Evolutionary conservation across 306 rosid genomes (phyloP).

Genomic region (Sphenostylis stenocarpa): DNA sequence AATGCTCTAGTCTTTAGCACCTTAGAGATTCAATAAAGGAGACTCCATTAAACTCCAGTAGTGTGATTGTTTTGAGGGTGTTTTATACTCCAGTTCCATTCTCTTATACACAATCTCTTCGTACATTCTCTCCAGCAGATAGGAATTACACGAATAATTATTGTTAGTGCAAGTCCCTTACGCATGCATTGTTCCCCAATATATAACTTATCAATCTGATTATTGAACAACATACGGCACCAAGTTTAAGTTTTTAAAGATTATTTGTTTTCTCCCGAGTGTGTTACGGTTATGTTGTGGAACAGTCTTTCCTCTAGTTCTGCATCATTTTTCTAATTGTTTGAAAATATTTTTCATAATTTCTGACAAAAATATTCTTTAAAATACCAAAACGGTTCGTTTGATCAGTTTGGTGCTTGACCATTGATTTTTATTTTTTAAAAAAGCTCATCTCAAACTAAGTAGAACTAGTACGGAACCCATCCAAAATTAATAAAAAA

Average conservation of each 20-base stretch:
- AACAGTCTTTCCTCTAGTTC: background rate
- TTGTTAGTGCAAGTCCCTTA: background rate
- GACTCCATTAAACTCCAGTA: background rate
- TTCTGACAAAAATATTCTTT: background rate
- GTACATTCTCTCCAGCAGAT: background rate
- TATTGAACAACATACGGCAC: background rate
- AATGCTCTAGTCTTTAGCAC: conserved; percentile 16
- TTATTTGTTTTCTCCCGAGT: background rate
- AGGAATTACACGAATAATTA: background rate
- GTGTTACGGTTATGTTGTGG: background rate
- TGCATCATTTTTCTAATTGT: background rate
- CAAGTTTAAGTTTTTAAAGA: background rate
- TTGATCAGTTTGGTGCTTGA: background rate
- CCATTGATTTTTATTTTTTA: too few relatives aligned
- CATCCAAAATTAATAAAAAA: too few relatives aligned
- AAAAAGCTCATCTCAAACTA: too few relatives aligned
- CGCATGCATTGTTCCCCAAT: conserved; percentile 14
- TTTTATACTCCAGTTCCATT: background rate
- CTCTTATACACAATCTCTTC: background rate
- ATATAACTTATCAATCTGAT: conserved; percentile 11
- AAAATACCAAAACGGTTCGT: background rate
- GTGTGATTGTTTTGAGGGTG: conserved; percentile 2
- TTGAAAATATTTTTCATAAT: background rate
- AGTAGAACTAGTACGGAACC: too few relatives aligned
- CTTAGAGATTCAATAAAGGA: background rate